Base-by-base conservation (phyloP, 164 flowering plant species). In the Chimonanthus praecox region DNA sequence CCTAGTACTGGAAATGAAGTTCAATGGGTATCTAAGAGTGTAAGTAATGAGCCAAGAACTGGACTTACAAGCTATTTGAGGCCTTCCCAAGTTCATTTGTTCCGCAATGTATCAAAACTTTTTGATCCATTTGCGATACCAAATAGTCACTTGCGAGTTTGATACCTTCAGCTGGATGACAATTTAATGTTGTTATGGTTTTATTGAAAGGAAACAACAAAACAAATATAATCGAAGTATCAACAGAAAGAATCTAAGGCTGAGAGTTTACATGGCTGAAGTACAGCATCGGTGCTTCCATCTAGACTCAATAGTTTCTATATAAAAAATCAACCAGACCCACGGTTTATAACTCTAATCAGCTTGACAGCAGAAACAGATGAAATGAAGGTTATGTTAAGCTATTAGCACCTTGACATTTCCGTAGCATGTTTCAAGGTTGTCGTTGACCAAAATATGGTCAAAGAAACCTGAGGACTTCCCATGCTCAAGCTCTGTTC, bases 401-500 rank as follows among this genome's bases (percentile, higher is more conserved):
- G 44, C 15, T n/a, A n/a, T 13, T 67, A 70, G 78, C 80, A 95
- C 99, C 98, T 95, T 95, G 21, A 95, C 92, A 18, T 61, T 84
- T 76, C 74, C 71, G 72, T 89, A 93, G 69, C 99, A 93, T 11
- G 80, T 84, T 5, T 93, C 91, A 49, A 95, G 90, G 63, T 90
- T 85, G 70, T 90, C 92, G 68, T 95, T 95, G 13, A 82, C 87
- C 80, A 93, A 79, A 16, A 91, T 76, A 80, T 92, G 91, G 80
- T 90, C 92, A 81, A 93, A 95, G n/a, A 92, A 85, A 51, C 87
- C 90, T 0, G 94, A 79, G 2, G 92, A 85, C 70, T 77, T 81
- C 69, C 97, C 96, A 73, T 87, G 90, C 75, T 89, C 88, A 58
- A 93, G 87, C 82, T 95, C 99, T 44, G 84, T 83, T 81, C 72